Evolutionary conservation across 2,329 filamentous ascomycete genomes (phyloP).

Genomic region (Paracorniculantispora psalliotae): DNA sequence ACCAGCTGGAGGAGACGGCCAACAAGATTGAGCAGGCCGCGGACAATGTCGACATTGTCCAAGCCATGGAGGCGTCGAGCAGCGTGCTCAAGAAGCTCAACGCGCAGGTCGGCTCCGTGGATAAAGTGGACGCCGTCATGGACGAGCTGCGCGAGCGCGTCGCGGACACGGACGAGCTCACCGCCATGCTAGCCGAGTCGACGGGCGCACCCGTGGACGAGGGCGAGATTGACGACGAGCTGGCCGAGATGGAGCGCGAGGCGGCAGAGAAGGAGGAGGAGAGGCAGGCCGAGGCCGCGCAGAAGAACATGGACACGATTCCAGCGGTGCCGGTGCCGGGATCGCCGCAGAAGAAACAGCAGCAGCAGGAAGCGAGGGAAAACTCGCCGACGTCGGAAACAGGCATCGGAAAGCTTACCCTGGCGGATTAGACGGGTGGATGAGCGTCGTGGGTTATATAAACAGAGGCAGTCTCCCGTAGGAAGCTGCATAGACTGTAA

Average conservation of each 20-base stretch:
- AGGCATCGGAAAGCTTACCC: slow-evolving; percentile 30
- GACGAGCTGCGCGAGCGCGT: slow-evolving; percentile 75
- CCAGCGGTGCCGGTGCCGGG: slow-evolving; percentile 37
- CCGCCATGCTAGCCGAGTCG: slow-evolving; percentile 65
- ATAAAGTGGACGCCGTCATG: slow-evolving; percentile 70
- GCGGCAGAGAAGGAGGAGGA: slow-evolving; percentile 50
- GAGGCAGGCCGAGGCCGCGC: slow-evolving; percentile 42
- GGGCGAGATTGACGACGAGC: slow-evolving; percentile 78
- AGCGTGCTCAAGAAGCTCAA: slow-evolving; percentile 70
- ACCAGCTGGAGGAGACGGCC: slow-evolving; percentile 79
- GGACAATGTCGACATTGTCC: slow-evolving; percentile 78
- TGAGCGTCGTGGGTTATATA: neutral
- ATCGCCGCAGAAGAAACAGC: slow-evolving; percentile 30
- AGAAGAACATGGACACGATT: slow-evolving; percentile 49
- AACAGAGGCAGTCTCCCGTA: neutral
- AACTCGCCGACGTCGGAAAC: slow-evolving; percentile 33
- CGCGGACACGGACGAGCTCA: slow-evolving; percentile 75
- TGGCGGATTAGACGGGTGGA: slow-evolving; percentile 16
- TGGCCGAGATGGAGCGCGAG: slow-evolving; percentile 66
- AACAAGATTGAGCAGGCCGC: slow-evolving; percentile 79
- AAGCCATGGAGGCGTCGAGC: slow-evolving; percentile 74
- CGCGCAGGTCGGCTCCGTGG: slow-evolving; percentile 68
- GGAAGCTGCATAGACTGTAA: neutral
- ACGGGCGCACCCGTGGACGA: slow-evolving; percentile 62
- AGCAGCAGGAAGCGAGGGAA: slow-evolving; percentile 14